phyloP scores from a whole-genome alignment of 2,329 filamentous ascomycete species.

The Neophaeococcomyces aloes region DNA sequence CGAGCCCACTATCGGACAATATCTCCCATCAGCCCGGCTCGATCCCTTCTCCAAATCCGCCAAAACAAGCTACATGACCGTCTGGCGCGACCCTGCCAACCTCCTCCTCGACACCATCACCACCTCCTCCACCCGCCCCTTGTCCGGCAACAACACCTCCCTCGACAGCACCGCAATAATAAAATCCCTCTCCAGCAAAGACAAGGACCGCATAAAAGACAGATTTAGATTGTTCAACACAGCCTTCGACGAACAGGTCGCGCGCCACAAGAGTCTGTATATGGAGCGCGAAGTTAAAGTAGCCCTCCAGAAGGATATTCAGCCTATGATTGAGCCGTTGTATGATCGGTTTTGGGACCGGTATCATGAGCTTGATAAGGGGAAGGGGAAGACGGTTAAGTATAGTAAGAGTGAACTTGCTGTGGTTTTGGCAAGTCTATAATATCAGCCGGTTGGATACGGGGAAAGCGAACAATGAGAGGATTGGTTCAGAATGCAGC shows the following conservation, averaged over 20 bases:
- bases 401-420: conserved; percentile 81
- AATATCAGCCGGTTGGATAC: too few species aligned
- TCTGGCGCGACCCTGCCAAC: conserved; percentile 78
- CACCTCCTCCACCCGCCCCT: conserved; percentile 61
- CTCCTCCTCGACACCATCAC: conserved; percentile 85
- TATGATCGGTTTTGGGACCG: conserved; percentile 95
- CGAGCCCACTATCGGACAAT: conserved; percentile 60
- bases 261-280: conserved; percentile 66
- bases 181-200: conserved; percentile 74
- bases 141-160: conserved; percentile 44
- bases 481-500: too few species aligned
- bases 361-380: conserved; percentile 96
- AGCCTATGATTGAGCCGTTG: conserved; percentile 82
- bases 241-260: conserved; percentile 78
- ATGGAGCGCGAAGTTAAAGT: conserved; percentile 87
- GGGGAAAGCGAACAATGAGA: too few species aligned
- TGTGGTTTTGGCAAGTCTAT: conserved; percentile 43
- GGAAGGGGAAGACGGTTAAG: conserved; percentile 95
- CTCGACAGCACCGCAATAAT: conserved; percentile 74
- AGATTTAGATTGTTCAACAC: conserved; percentile 90
- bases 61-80: conserved; percentile 67
- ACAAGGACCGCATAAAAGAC: conserved; percentile 91
- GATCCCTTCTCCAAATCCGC: conserved; percentile 84
- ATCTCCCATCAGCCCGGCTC: conserved; percentile 56
- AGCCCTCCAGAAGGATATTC: conserved; percentile 71